These are phyloP conservation scores for Nothopassalora personata DNA, from an alignment of 2,329 filamentous ascomycete species.

Conservation along the genomic window DNA sequence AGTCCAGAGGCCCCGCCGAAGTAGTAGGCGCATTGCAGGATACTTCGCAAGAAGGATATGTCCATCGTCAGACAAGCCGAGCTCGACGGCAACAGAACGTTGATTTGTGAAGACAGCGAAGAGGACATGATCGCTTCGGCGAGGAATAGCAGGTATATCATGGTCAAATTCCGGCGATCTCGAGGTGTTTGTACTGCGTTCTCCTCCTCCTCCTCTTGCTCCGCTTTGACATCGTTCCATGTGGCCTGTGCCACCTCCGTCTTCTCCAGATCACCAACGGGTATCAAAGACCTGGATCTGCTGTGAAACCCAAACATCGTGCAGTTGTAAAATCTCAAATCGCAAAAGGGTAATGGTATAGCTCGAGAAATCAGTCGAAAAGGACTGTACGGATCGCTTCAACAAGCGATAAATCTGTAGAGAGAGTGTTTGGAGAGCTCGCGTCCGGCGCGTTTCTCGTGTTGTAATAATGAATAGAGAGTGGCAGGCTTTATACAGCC, in stretches of 20 bases:
- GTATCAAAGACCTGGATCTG: constrained; percentile 39
- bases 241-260: constrained; percentile 21
- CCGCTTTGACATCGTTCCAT: constrained; percentile 15
- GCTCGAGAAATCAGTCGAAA: background rate
- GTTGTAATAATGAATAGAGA: background rate
- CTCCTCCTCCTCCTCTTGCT: constrained; percentile 26
- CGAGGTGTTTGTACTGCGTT: constrained; percentile 13
- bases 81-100: constrained; percentile 42
- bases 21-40: constrained; percentile 46
- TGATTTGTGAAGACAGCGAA: constrained; percentile 44
- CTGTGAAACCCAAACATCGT: constrained; percentile 43
- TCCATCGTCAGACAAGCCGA: constrained; percentile 42
- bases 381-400: background rate
- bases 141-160: constrained; percentile 45
- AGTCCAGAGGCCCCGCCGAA: constrained; percentile 43
- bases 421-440: constrained; percentile 6
- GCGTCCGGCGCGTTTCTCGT: constrained; percentile 7
- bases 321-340: background rate
- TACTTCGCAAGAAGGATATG: constrained; percentile 43
- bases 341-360: background rate
- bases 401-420: background rate
- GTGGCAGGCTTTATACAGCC: background rate
- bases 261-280: constrained; percentile 40
- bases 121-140: constrained; percentile 48
- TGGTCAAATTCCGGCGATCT: constrained; percentile 31